Conservation (phyloP, 805 yeast genomes). For the Lipomyces sp. region DNA sequence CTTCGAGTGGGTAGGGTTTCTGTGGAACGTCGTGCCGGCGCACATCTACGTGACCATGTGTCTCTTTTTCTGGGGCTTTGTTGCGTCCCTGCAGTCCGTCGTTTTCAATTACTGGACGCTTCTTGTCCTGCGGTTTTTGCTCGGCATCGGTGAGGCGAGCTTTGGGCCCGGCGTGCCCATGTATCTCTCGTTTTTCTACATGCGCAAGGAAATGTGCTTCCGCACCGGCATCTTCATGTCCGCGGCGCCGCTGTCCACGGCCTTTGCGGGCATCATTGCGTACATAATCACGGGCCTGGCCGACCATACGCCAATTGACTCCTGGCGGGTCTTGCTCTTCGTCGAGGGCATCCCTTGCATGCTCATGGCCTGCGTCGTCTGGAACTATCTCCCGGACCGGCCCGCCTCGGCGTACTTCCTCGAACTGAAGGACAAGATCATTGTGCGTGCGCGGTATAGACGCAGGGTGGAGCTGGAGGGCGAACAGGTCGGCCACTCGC, state of each 20-base stretch:
- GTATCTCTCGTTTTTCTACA: slow-evolving; percentile 43
- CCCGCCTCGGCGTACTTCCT: slow-evolving; percentile 49
- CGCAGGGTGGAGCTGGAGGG: slow-evolving; percentile 26
- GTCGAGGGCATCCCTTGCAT: slow-evolving; percentile 45
- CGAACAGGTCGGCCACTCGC: slow-evolving; percentile 19
- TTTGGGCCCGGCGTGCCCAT: slow-evolving; percentile 44
- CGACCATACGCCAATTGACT: slow-evolving; percentile 28
- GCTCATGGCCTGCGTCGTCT: slow-evolving; percentile 40
- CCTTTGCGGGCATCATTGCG: slow-evolving; percentile 45
- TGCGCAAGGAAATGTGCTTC: slow-evolving; percentile 40
- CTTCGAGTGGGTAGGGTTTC: slow-evolving; percentile 28
- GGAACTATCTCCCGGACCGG: slow-evolving; percentile 37
- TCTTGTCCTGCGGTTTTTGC: slow-evolving; percentile 46
- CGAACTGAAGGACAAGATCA: slow-evolving; percentile 24
- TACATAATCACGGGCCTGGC: slow-evolving; percentile 23
- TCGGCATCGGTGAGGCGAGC: slow-evolving; percentile 46
- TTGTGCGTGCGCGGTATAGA: slow-evolving; percentile 26
- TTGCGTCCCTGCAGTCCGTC: slow-evolving; percentile 50
- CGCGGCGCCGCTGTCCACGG: slow-evolving; percentile 42
- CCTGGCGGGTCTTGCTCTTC: slow-evolving; percentile 48
- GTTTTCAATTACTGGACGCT: slow-evolving; percentile 45
- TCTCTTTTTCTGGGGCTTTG: slow-evolving; percentile 51
- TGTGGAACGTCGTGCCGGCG: slow-evolving; percentile 39
- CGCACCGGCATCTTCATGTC: slow-evolving; percentile 43
- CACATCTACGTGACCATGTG: slow-evolving; percentile 47